Base-by-base conservation (phyloP, 1,284 basidiomycete genomes). In the Coniophora puteana region DNA sequence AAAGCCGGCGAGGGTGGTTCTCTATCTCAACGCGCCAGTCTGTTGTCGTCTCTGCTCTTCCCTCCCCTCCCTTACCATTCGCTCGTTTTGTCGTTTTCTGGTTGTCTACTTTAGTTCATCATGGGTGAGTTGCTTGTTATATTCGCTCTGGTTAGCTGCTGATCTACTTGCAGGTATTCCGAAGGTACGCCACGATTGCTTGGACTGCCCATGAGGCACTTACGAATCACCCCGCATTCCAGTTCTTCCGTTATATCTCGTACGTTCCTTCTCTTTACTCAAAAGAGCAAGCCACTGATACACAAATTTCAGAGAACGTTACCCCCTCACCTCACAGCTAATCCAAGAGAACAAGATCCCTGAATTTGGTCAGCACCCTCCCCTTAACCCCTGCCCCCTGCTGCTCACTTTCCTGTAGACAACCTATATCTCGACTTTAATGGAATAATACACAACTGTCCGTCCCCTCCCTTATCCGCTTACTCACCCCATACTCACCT, bases 271-370 rank as follows among this genome's bases (percentile, higher is more conserved):
- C 13, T 3, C 23, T 27, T 11, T 20, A 5, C 29, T 30, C 8
- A 38, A 20, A 41, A 22, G n/a, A 22, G 7, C 30, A 29, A 20
- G 5, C 31, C 25, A 16, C 41, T 56, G 12, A 27, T 23, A 17
- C 24, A 40, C 3, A 20, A 58, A 22, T n/a, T 28, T 14, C 34
- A 92, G 89, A 53, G 96, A 99, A 74, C 84, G 96, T 51, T 99
- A 99, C 63, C 95, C 96, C 46, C 79, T 99, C 54, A 99, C 95
- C 36, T 98, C 94, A 30, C 95, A 99, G 65, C 75, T 99, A 51
- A 96, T 99, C 54, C 81, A 93, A 66, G 91, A 93, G 74, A 93
- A 95, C 69, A 90, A 91, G 69, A 98, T 98, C 48, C 94, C 94
- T 29, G 95, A 98, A 66, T 90, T 91, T 53, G 86, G 86, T 86